phyloP scores from a whole-genome alignment of 305 asterid genomes.

The Coffea humblotiana region DNA sequence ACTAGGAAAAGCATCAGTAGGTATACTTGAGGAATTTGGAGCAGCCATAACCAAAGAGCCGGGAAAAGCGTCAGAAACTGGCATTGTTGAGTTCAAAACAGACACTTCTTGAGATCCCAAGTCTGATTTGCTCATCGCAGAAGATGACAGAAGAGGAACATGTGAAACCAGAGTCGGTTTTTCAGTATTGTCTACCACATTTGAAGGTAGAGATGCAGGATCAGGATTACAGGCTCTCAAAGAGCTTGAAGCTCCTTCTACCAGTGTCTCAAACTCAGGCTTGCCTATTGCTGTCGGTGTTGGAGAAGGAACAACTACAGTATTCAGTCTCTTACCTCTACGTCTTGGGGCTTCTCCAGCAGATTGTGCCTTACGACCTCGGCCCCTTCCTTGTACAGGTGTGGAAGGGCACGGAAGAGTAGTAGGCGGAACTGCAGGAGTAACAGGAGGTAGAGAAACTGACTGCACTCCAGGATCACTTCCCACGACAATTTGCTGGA shows the following conservation, averaged over 20 bases:
- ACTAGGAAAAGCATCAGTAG: constrained; percentile 10
- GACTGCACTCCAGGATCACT: constrained; percentile 41
- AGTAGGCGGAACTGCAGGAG: constrained; percentile 47
- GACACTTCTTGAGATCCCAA: constrained; percentile 36
- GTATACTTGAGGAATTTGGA: neutral
- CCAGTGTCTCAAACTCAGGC: constrained; percentile 19
- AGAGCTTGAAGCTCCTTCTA: constrained; percentile 22
- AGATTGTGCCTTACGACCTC: constrained; percentile 64
- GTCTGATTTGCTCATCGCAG: constrained; percentile 33
- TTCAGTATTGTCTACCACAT: constrained; percentile 26
- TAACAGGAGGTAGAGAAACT: constrained; percentile 36
- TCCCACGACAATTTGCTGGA: constrained; percentile 38
- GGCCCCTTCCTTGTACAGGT: constrained; percentile 76
- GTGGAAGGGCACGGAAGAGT: constrained; percentile 43
- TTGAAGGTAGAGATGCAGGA: constrained; percentile 38
- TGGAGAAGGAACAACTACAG: constrained; percentile 36
- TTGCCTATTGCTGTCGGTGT: constrained; percentile 27
- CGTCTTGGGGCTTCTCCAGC: constrained; percentile 79
- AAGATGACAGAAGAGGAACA: constrained; percentile 33
- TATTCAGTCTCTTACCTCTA: constrained; percentile 65
- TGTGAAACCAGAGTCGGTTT: constrained; percentile 36
- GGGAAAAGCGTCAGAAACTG: constrained; percentile 35
- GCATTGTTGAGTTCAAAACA: constrained; percentile 27
- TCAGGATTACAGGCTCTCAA: constrained; percentile 10
- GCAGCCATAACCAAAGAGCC: constrained; percentile 29